A percentile compares a stretch with the other conserved stretches of the same genome.
Conservation (phyloP, 208 protist genomes). For the Leishmania aethiopica region DNA sequence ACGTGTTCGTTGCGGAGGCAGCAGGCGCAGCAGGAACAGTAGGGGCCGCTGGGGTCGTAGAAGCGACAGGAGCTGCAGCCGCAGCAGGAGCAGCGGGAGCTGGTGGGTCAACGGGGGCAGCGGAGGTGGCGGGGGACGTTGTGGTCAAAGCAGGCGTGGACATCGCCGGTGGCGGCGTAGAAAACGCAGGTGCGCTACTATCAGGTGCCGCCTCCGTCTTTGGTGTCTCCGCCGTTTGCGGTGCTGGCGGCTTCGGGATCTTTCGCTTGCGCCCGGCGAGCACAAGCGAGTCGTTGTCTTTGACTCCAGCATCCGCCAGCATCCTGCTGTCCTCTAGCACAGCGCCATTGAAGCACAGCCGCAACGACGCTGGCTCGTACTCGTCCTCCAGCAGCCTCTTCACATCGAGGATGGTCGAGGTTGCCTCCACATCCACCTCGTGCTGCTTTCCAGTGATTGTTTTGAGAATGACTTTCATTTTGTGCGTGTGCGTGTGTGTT, state of each 20-base stretch:
- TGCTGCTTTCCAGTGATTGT: slow-evolving; percentile 61
- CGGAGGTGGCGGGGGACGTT: neutral
- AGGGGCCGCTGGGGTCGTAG: slow-evolving; percentile 6
- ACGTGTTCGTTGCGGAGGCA: slow-evolving; percentile 11
- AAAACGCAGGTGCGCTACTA: slow-evolving; percentile 10
- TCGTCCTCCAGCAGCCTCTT: slow-evolving; percentile 74
- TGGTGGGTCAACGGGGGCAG: neutral
- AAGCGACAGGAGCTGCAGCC: neutral
- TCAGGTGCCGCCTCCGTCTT: slow-evolving; percentile 6
- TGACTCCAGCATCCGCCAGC: slow-evolving; percentile 44
- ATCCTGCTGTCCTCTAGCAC: slow-evolving; percentile 67
- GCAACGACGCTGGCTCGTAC: slow-evolving; percentile 66
- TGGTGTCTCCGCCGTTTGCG: slow-evolving; percentile 4
- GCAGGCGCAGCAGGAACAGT: slow-evolving; percentile 13
- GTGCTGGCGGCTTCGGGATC: slow-evolving; percentile 42
- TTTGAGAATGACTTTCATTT: slow-evolving; percentile 83
- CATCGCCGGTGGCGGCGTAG: neutral
- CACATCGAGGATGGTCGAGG: slow-evolving; percentile 54
- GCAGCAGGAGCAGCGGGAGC: neutral
- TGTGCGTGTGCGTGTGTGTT: neutral
- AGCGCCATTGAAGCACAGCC: slow-evolving; percentile 75
- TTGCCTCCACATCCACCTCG: slow-evolving; percentile 52
- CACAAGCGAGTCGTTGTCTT: slow-evolving; percentile 65
- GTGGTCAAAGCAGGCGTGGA: neutral
- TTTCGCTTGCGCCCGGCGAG: slow-evolving; percentile 79